phyloP scores from a whole-genome alignment of 176 grass and related monocot genomes.

The Oryza officinalis region DNA sequence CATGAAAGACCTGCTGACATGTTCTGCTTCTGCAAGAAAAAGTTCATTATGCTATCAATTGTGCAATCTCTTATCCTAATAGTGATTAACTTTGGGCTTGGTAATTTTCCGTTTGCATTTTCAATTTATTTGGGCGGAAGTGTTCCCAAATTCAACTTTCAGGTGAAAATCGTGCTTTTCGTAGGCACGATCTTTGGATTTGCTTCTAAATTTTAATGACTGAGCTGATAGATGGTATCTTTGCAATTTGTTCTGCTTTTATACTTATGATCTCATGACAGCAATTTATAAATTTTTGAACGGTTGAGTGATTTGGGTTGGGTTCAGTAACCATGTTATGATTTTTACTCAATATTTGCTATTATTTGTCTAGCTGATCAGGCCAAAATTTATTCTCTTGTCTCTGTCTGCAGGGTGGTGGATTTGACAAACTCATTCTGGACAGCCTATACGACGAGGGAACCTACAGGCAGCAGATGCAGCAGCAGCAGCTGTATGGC shows the following conservation, averaged over 20 bases:
- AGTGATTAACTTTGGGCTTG: not conserved
- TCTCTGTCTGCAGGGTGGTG: conserved; percentile 56
- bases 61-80: not conserved
- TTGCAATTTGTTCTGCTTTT: not conserved
- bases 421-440: conserved; percentile 75
- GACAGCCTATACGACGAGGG: conserved; percentile 78
- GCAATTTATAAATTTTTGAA: not conserved
- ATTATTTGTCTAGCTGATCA: not conserved
- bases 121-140: not conserved
- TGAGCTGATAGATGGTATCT: not conserved
- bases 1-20: not conserved
- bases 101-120: not conserved
- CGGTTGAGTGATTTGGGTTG: not conserved
- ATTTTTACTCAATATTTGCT: not conserved
- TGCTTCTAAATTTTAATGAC: not conserved
- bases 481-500: conserved; percentile 65
- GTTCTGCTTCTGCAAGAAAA: not conserved
- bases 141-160: not conserved
- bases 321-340: not conserved
- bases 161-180: not conserved
- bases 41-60: conserved; percentile 6
- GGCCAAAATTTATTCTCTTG: not conserved
- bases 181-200: not conserved
- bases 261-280: not conserved
- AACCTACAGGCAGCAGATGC: conserved; percentile 70